Evolutionary conservation across 768 basidiomycete genomes (phyloP), one percentile per base, ranked within the genome.

Genomic region (Suillus subaureus): DNA sequence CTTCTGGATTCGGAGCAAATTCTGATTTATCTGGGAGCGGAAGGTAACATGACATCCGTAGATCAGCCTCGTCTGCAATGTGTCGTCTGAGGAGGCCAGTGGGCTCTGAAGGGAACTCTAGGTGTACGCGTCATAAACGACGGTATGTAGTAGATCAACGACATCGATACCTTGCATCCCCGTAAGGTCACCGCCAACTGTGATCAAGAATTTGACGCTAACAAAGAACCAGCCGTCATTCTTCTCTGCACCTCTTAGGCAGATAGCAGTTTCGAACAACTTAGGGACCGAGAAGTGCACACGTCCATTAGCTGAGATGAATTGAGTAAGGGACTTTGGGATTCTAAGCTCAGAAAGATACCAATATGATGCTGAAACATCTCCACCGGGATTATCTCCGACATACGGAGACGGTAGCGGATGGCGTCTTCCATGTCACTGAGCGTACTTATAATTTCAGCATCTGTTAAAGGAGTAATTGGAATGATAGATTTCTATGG

Each of bases 161-260:
- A 40, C 6, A 15, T 11, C 18, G 71, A 26, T 68, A 89, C 92
- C 90, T 84, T 93, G 88, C 64, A 88, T 79, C 13, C 87, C 87
- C 42, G 89, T 90, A 47, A 87, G 79, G 73, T 92, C 92, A 15
- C 92, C 92, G 18, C 89, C 89, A 7, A 93, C 83, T 39, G 78
- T 87, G 52, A 94, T 85, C 35, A 90, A 79, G 71, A 94, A 94
- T 70, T 90, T 88, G 0, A 91, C 89, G 65, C 86, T 79, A 26
- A 92, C 89, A 68, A 94, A 90, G 76, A 96, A 96, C 95, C 95
- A 97, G 2, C 89, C 88, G 66, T 93, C 91, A 55, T 84, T 81
- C 66, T 81, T 79, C 66, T 87, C 83, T 23, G 86, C 89, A 26
- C 93, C 94, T 62, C 85, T 84, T 63, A 95, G 82, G 70, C 87